Evolutionary conservation across 306 rosid species (phyloP).

Genomic region (Canavalia gladiata): DNA sequence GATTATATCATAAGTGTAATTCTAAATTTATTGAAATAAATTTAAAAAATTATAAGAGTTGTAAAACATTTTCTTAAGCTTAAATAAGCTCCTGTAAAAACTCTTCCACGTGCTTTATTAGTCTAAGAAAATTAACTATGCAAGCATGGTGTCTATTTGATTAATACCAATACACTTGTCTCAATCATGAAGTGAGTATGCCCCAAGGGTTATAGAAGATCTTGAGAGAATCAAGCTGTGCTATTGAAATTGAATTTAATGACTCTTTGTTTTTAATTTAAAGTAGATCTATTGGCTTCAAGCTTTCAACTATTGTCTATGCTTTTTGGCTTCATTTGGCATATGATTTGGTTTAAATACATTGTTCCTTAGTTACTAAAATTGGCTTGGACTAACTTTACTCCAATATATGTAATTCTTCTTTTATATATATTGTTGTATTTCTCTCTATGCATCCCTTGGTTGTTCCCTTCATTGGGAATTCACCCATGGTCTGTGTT

Average conservation of each 20-base stretch:
- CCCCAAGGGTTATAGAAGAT: slow-evolving; percentile 66
- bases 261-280: slow-evolving; percentile 22
- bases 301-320: background rate
- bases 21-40: background rate
- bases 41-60: background rate
- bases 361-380: slow-evolving; percentile 64
- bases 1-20: background rate
- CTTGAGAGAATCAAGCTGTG: slow-evolving; percentile 67
- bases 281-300: slow-evolving; percentile 11
- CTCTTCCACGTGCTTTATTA: background rate
- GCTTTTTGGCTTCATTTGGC: slow-evolving; percentile 15
- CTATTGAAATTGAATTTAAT: slow-evolving; percentile 33
- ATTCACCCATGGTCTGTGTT: slow-evolving; percentile 1
- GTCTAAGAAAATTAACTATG: background rate
- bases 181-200: slow-evolving; percentile 59
- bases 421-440: background rate
- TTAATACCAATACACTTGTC: slow-evolving; percentile 1
- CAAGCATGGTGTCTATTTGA: slow-evolving; percentile 16
- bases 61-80: background rate
- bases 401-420: slow-evolving; percentile 8
- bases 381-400: slow-evolving; percentile 64
- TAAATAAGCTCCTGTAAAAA: background rate
- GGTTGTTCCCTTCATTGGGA: slow-evolving; percentile 18
- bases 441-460: background rate
- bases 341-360: slow-evolving; percentile 55